A percentile compares a stretch with the other conserved stretches of the same genome.
phyloP scores from a whole-genome alignment of 192 early-diverging fungal species.

The Jimgerdemannia lactiflua region DNA sequence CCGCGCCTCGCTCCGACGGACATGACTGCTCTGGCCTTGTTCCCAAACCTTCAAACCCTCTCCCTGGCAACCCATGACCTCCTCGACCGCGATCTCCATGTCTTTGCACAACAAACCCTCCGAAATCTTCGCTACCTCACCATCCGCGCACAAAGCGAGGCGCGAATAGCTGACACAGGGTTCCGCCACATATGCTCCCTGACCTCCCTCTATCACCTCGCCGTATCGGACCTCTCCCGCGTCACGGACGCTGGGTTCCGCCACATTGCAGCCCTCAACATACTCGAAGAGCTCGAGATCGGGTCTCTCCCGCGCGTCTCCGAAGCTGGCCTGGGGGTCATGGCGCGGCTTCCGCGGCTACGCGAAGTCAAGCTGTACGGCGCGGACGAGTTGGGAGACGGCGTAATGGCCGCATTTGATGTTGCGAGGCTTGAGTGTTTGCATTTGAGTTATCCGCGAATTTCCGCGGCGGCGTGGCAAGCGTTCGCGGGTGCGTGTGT shows the following conservation, averaged over 20 bases:
- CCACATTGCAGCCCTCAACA: neutral
- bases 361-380: neutral
- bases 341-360: neutral
- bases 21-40: neutral
- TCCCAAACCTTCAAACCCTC: neutral
- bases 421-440: neutral
- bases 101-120: neutral
- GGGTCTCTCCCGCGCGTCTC: neutral
- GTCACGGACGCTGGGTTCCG: neutral
- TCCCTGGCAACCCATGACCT: neutral
- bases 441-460: neutral
- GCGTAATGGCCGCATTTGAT: neutral
- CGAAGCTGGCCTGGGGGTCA: neutral
- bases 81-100: neutral
- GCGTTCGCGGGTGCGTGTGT: neutral
- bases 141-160: neutral
- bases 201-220: neutral
- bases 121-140: neutral
- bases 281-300: neutral
- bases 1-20: neutral
- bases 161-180: neutral
- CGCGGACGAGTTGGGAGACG: neutral
- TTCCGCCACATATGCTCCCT: neutral
- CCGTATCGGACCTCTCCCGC: neutral
- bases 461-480: neutral